A percentile compares a stretch with the other conserved stretches of the same genome.
These are phyloP conservation scores for Terfezia claveryi DNA, from an alignment of 495 filamentous ascomycete genomes.

Conservation along the genomic window DNA sequence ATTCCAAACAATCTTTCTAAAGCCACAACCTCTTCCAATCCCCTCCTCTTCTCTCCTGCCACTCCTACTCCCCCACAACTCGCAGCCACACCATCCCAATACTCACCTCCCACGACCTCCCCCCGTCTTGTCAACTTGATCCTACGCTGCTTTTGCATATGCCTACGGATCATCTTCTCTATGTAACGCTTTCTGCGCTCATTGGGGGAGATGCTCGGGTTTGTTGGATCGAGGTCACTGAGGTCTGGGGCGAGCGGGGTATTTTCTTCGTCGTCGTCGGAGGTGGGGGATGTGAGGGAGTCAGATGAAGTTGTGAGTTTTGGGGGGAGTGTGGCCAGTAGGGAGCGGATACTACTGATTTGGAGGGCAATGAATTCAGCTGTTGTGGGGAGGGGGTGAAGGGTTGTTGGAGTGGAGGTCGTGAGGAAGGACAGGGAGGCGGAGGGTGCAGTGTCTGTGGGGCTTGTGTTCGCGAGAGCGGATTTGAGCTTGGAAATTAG, in stretches of 20 bases:
- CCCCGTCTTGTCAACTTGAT: conserved; percentile 33
- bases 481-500: conserved; percentile 37
- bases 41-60: conserved; percentile 26
- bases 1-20: background rate
- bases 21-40: conserved; percentile 23
- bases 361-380: conserved; percentile 64
- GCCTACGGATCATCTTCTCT: conserved; percentile 39
- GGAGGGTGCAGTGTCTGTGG: conserved; percentile 10
- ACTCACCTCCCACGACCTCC: conserved; percentile 36
- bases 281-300: conserved; percentile 25
- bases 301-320: conserved; percentile 21
- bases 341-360: conserved; percentile 47
- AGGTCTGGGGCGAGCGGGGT: conserved; percentile 17
- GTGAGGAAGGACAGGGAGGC: conserved; percentile 30
- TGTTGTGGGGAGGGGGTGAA: conserved; percentile 19
- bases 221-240: conserved; percentile 15
- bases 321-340: conserved; percentile 40
- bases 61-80: conserved; percentile 17
- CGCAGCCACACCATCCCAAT: conserved; percentile 25
- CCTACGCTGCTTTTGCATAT: conserved; percentile 32
- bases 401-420: conserved; percentile 9
- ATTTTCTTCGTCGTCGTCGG: conserved; percentile 1
- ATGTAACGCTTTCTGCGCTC: conserved; percentile 52
- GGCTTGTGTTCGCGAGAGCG: conserved; percentile 16
- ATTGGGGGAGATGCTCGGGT: conserved; percentile 24